Base-by-base conservation (phyloP, 371 early-diverging fungal genomes). In the Rhizopus stolonifer region DNA sequence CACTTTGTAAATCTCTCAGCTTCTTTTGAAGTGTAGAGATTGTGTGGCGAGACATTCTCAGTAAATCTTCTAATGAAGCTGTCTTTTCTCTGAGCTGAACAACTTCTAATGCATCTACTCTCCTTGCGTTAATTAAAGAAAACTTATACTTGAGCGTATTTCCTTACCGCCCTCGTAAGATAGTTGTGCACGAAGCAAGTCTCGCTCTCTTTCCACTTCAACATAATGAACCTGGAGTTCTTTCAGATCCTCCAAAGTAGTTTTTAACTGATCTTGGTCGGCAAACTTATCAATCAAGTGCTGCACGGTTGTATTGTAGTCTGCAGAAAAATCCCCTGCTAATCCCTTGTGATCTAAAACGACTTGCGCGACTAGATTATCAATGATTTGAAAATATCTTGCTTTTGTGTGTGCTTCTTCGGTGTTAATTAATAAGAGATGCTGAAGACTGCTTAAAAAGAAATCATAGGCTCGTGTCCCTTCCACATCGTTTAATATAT, bases 311-410 rank as follows among this genome's bases (percentile, higher is more conserved):
- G 89, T 81, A 10, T 87, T 77, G 61, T 79, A 84, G 1, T 71
- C 60, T 5, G 65, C 45, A 2, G 81, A 73, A 46, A 83, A 87
- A 50, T 86, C 86, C 36, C 85, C 85, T 0, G 87, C 84, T 18
- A 87, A 70, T 0, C 86, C 89, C 50, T 86, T 84, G 34, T 89
- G 81, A 55, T 93, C 91, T 43, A 92, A 73, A 5, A 93, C 90
- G 0, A 93, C 86, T 56, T 92, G 89, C 0, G 90, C 82, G 11
- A 92, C 73, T 6, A 92, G 70, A 45, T 84, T 77, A 65, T 93
- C 92, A 47, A 93, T 84, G 26, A 93, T 69, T 60, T 91, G 92
- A 54, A 85, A 88, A 61, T 91, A 93, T 17, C 85, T 78, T 15
- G 74, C 79, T 64, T 77, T 83, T 24, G 70, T 49, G 3, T 73